Evolutionary conservation across 768 basidiomycete species (phyloP).

Genomic region (Stropharia rugosoannulata): DNA sequence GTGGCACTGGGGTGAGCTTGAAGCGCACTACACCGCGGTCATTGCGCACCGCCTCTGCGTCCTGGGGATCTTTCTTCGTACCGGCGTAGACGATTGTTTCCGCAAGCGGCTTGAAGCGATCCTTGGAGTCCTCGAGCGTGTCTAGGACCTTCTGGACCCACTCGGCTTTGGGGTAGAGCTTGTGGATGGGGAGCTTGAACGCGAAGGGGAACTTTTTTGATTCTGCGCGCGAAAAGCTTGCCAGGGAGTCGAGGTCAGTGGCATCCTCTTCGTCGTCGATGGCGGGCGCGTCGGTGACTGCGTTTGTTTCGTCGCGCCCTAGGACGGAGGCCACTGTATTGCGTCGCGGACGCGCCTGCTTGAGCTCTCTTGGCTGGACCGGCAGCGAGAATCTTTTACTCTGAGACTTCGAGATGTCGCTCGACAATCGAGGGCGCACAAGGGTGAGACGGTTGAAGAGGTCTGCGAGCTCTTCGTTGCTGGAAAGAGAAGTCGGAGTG

Average conservation of each 20-base stretch:
- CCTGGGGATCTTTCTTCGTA: slow-evolving; percentile 14
- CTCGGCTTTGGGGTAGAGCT: slow-evolving; percentile 59
- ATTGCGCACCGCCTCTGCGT: slow-evolving; percentile 5
- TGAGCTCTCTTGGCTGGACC: neutral
- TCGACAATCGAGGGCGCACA: neutral
- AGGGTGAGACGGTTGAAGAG: slow-evolving; percentile 41
- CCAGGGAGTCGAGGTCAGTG: slow-evolving; percentile 24
- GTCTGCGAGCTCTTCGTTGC: slow-evolving; percentile 50
- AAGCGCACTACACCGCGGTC: slow-evolving; percentile 24
- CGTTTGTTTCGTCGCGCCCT: slow-evolving; percentile 9
- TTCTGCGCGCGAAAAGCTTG: slow-evolving; percentile 39
- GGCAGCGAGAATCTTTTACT: neutral
- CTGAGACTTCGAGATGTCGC: neutral
- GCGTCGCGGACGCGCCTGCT: slow-evolving; percentile 16
- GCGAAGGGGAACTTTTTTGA: slow-evolving; percentile 54
- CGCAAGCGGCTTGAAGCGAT: slow-evolving; percentile 54
- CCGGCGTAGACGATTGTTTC: slow-evolving; percentile 26
- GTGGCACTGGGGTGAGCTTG: slow-evolving; percentile 16
- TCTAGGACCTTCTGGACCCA: slow-evolving; percentile 57
- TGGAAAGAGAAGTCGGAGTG: slow-evolving; percentile 22
- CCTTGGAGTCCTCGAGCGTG: slow-evolving; percentile 50
- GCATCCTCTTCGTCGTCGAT: neutral
- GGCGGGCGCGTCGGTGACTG: slow-evolving; percentile 1
- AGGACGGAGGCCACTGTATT: slow-evolving; percentile 24
- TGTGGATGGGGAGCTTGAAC: slow-evolving; percentile 68